Evolutionary conservation across 106 monocot genomes (phyloP), one percentile per base, ranked within the genome.

Genomic region (Amphibolis antarctica): DNA sequence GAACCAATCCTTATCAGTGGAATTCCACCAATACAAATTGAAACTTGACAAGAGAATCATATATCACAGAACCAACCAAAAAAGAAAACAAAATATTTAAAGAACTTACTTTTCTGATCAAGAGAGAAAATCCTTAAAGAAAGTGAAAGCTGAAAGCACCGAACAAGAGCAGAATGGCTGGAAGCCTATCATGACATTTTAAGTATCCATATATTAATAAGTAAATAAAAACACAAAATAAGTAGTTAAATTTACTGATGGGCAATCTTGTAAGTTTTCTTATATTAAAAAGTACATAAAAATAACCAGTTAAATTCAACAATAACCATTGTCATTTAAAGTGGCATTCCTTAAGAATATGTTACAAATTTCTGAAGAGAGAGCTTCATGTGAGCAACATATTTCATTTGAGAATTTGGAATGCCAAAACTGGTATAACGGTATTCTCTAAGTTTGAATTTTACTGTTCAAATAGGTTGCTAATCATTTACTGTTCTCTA

Each of bases 101-200:
- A 46, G 42, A 68, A 80, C 86, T 90, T 78, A 96, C 96, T 73
- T 36, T 74, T 78, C 64, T 64, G 60, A 62, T 79, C 69, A 68
- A 80, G 66, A 43, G 96, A 84, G 45, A 86, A 51, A n/a, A 66
- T 78, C 71, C 80, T 86, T 21, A 96, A 60, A 76, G 96, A 89
- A 72, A 96, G 81, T 67, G 89, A 84, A 57, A 96, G 64, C 78
- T 90, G 96, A 59, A 90, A 90, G 73, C 86, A 84, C 9, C 80
- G 84, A 66, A 82, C 78, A 61, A 96, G 67, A 58, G 71, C 78
- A 48, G 68, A 55, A 78, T 84, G 79, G 53, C 78, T 78, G 44
- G 89, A 86, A 65, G 78, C 66, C 94, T 96, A 81, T 53, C 19
- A 42, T 20, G 20, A 57, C 12, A 57, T 26, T 14, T 26, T 14